A percentile compares a stretch with the other conserved stretches of the same genome.
phyloP scores from a whole-genome alignment of 2,329 filamentous ascomycete genomes.

The Aspergillus intermedius region DNA sequence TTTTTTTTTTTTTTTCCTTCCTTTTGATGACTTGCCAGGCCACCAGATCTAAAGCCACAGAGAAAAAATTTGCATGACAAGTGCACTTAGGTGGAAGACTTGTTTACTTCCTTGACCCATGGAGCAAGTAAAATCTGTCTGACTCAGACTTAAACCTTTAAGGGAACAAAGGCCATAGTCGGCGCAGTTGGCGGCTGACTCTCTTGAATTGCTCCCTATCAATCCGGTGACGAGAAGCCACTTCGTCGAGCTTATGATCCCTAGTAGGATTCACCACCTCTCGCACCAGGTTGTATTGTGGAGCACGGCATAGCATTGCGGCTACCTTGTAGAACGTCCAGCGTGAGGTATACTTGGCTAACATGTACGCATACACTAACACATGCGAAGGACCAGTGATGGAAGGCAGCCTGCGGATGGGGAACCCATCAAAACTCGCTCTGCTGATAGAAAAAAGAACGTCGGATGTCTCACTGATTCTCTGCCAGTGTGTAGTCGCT shows the following conservation, averaged over 20 bases:
- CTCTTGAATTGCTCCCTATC: constrained; percentile 26
- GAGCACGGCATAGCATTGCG: constrained; percentile 25
- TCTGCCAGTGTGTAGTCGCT: constrained; percentile 24
- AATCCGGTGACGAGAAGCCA: constrained; percentile 36
- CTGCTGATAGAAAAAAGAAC: constrained; percentile 39
- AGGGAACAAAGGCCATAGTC: constrained; percentile 33
- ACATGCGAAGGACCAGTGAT: constrained; percentile 16
- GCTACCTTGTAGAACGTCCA: constrained; percentile 38
- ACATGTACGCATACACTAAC: constrained; percentile 36
- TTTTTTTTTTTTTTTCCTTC: no score
- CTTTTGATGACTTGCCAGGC: not conserved
- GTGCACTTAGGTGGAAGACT: not conserved
- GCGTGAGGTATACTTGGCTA: constrained; percentile 39
- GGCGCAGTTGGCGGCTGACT: constrained; percentile 22
- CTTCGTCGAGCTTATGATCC: constrained; percentile 25
- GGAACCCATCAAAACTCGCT: constrained; percentile 34
- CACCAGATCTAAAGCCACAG: not conserved
- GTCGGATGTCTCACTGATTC: constrained; percentile 42
- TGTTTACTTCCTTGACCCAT: not conserved
- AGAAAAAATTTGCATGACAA: not conserved
- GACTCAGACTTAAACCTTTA: not conserved
- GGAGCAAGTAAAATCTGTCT: not conserved
- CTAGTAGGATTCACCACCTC: constrained; percentile 44
- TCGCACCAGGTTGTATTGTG: constrained; percentile 20
- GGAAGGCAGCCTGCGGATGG: constrained; percentile 21